Conservation (phyloP, 106 monocot species). For the Vanilla planifolia region DNA sequence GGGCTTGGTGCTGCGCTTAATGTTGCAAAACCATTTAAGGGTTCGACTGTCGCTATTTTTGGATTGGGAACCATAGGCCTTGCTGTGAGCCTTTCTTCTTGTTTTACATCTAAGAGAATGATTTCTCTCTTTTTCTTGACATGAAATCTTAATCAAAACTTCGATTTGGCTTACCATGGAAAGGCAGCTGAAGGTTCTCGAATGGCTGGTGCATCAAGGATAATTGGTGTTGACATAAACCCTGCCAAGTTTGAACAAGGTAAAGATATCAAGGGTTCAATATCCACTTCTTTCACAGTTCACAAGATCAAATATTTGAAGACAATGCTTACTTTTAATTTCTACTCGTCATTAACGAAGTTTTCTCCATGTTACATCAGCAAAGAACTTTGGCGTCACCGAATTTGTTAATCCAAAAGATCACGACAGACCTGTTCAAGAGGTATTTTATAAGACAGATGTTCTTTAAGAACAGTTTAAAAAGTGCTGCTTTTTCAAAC, state of each 20-base stretch:
- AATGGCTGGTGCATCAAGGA: slow-evolving; percentile 56
- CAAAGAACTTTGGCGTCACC: slow-evolving; percentile 68
- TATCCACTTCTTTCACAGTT: too few relatives aligned
- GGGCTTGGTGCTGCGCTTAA: slow-evolving; percentile 22
- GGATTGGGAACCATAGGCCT: slow-evolving; percentile 22
- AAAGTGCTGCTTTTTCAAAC: too few relatives aligned
- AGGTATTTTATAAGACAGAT: too few relatives aligned
- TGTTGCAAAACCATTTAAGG: slow-evolving; percentile 20
- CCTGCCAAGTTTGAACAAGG: slow-evolving; percentile 34
- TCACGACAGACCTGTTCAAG: slow-evolving; percentile 70
- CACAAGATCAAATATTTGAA: not conserved
- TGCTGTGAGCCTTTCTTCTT: slow-evolving; percentile 14
- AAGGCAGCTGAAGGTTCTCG: slow-evolving; percentile 76
- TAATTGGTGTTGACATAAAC: slow-evolving; percentile 71
- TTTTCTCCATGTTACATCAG: too few relatives aligned
- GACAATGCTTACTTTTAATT: not conserved
- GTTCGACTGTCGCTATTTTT: slow-evolving; percentile 17
- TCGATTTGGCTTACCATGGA: not conserved
- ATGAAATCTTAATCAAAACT: not conserved
- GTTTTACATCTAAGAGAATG: too few relatives aligned
- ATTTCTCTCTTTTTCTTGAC: not conserved
- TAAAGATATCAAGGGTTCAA: slow-evolving; percentile 7
- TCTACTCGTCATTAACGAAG: too few relatives aligned
- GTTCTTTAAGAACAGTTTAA: too few relatives aligned
- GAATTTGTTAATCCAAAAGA: slow-evolving; percentile 71